These are phyloP conservation scores for Hypoxylon sp. DNA, from an alignment of 2,329 filamentous ascomycete genomes.

Conservation along the genomic window DNA sequence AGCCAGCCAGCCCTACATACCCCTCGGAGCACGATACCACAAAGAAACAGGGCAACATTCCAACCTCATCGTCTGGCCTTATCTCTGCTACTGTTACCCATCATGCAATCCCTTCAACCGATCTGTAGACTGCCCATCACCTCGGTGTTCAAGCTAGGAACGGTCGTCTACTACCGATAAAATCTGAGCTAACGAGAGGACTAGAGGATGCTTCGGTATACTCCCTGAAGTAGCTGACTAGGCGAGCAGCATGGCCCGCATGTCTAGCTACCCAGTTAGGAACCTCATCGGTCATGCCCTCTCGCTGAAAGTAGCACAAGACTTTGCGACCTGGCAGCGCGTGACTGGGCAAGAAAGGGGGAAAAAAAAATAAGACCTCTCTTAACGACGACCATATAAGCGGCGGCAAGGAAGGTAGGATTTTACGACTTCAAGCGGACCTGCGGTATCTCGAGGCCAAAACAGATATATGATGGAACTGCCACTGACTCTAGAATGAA, in stretches of 20 bases:
- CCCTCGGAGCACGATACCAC: neutral
- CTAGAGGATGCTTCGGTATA: too few relatives aligned
- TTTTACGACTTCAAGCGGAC: slow-evolving; percentile 8
- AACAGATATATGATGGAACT: slow-evolving; percentile 13
- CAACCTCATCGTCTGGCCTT: slow-evolving; percentile 13
- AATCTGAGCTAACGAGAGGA: too few relatives aligned
- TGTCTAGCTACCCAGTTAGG: neutral
- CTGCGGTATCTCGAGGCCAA: neutral
- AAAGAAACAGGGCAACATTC: slow-evolving; percentile 5
- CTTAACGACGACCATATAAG: slow-evolving; percentile 5
- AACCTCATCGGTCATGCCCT: neutral
- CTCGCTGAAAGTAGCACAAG: slow-evolving; percentile 1
- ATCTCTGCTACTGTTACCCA: slow-evolving; percentile 21
- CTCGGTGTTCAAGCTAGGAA: neutral
- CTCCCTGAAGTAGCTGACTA: neutral
- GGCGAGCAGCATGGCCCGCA: neutral
- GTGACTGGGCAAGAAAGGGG: slow-evolving; percentile 9
- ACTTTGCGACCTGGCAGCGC: slow-evolving; percentile 6
- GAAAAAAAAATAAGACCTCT: too few relatives aligned
- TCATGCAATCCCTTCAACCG: slow-evolving; percentile 8
- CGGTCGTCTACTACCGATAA: neutral
- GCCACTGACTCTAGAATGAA: slow-evolving; percentile 8
- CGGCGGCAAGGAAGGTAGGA: slow-evolving; percentile 29
- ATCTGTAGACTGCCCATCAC: slow-evolving; percentile 10
- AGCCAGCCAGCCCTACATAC: slow-evolving; percentile 29